Evolutionary conservation across 176 grass and related monocot species (phyloP), one percentile per base, ranked within the genome.

Genomic region (Hordeum marinum): DNA sequence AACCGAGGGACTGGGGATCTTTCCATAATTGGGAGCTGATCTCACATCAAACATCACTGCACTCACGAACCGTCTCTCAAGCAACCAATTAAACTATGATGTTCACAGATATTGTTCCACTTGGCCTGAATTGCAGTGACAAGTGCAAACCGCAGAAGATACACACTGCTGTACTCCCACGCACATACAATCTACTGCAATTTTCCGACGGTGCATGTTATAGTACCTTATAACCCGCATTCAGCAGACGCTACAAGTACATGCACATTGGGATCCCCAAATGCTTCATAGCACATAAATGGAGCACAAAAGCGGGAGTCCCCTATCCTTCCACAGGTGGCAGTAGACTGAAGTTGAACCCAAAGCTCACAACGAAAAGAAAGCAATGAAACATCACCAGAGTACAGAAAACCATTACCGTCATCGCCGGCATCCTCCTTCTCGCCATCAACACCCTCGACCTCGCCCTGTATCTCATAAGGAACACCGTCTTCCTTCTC

Each of bases 401-500:
- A 68, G 34, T 37, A 21, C 8, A 2, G 11, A 45, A 14, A 61
- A 61, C 2, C 78, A 70, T 88, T 90, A 87, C 81, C 82, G 0
- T 63, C 76, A 2, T 32, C 31, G 0, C 62, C 70, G 0, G 21
- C 67, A 8, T 73, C 68, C 2, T 68, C 67, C 35, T 85, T 80
- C 17, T 74, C 68, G 3, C 52, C 25, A 50, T 10, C 42, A 10
- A 18, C 42, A 74, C 20, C 71, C 25, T 74, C 27, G 8, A 8
- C 85, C 24, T 74, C 54, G 4, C 35, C 41, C 13, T 88, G 73
- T 36, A 82, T 42, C 21, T 90, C 88, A 40, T 83, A 78, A 34
- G 69, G 1, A 8, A 57, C 76, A 65, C 25, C 63, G 32, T 59
- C 83, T 0, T 12, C 7, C 17, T 13, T 25, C 9, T 64, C 84